Conservation (phyloP, 2,329 filamentous ascomycete species). For the Botryotinia calthae region DNA sequence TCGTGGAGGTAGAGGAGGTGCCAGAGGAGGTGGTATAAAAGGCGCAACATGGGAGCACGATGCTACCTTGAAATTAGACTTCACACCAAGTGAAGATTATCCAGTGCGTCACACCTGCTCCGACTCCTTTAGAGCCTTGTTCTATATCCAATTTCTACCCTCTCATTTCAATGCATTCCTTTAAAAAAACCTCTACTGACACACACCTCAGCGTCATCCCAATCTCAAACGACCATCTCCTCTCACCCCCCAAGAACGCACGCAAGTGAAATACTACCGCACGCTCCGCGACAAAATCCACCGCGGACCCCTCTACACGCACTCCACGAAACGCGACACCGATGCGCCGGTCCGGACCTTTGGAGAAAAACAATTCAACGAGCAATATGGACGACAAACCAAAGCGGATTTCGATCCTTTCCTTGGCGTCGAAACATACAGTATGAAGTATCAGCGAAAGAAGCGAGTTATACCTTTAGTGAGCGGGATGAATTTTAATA, state of each 20-base stretch:
- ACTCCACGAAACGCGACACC: conserved; percentile 33
- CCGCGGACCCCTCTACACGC: conserved; percentile 56
- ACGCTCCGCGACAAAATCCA: conserved; percentile 53
- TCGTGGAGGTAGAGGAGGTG: conserved; percentile 33
- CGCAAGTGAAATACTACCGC: conserved; percentile 50
- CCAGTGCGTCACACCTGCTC: conserved; percentile 40
- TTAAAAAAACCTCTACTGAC: conserved; percentile 6
- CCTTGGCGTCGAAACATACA: conserved; percentile 59
- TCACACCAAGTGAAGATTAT: conserved; percentile 47
- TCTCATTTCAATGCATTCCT: not conserved
- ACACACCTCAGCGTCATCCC: conserved; percentile 33
- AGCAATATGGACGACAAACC: conserved; percentile 33
- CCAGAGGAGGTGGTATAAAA: conserved; percentile 32
- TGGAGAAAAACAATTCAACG: conserved; percentile 43
- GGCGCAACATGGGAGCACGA: conserved; percentile 38
- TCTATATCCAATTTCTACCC: not conserved
- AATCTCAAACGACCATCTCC: conserved; percentile 41
- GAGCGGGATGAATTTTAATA: conserved; percentile 51
- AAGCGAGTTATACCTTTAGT: conserved; percentile 54
- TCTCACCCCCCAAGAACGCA: conserved; percentile 45
- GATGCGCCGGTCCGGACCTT: conserved; percentile 44
- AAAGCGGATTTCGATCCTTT: conserved; percentile 57
- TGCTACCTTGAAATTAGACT: conserved; percentile 35
- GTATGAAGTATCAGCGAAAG: conserved; percentile 56
- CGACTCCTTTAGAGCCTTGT: not conserved